Evolutionary conservation across 2,329 filamentous ascomycete species (phyloP).

Genomic region (Xylariaceae sp.): DNA sequence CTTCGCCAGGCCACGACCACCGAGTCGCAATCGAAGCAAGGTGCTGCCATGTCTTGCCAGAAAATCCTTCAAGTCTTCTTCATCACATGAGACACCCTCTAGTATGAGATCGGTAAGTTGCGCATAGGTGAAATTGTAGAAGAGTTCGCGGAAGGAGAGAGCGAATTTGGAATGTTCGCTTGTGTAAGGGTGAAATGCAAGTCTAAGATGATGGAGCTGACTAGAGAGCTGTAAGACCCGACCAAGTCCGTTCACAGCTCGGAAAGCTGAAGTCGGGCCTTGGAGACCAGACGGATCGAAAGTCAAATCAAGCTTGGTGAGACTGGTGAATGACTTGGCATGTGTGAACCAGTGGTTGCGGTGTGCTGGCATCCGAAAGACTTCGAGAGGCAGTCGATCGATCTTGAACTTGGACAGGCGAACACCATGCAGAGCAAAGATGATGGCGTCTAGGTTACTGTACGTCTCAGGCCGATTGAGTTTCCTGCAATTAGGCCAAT

Average conservation of each 20-base stretch:
- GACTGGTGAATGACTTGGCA: slow-evolving; percentile 33
- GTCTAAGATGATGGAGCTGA: slow-evolving; percentile 33
- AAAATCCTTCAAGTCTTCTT: slow-evolving; percentile 39
- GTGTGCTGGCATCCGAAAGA: slow-evolving; percentile 33
- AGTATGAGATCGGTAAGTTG: slow-evolving; percentile 38
- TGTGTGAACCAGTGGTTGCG: slow-evolving; percentile 39
- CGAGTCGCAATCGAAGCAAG: slow-evolving; percentile 38
- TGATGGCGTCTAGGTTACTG: slow-evolving; percentile 35
- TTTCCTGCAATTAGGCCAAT: slow-evolving; percentile 35
- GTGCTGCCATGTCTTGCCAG: slow-evolving; percentile 35
- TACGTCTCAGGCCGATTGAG: slow-evolving; percentile 33
- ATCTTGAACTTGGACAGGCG: slow-evolving; percentile 34
- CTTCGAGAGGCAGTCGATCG: slow-evolving; percentile 40
- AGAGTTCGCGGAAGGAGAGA: slow-evolving; percentile 35
- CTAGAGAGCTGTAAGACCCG: slow-evolving; percentile 35
- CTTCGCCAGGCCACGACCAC: slow-evolving; percentile 38
- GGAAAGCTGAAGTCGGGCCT: slow-evolving; percentile 33
- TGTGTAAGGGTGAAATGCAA: slow-evolving; percentile 38
- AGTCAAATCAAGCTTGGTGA: slow-evolving; percentile 35
- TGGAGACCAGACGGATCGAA: slow-evolving; percentile 35
- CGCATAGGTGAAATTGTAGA: slow-evolving; percentile 32
- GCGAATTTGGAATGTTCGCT: slow-evolving; percentile 36
- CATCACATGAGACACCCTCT: slow-evolving; percentile 39
- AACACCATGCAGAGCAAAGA: slow-evolving; percentile 33
- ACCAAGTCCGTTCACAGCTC: slow-evolving; percentile 39